Conservation (phyloP, 208 protist species). For the Acanthamoeba sp. region DNA sequence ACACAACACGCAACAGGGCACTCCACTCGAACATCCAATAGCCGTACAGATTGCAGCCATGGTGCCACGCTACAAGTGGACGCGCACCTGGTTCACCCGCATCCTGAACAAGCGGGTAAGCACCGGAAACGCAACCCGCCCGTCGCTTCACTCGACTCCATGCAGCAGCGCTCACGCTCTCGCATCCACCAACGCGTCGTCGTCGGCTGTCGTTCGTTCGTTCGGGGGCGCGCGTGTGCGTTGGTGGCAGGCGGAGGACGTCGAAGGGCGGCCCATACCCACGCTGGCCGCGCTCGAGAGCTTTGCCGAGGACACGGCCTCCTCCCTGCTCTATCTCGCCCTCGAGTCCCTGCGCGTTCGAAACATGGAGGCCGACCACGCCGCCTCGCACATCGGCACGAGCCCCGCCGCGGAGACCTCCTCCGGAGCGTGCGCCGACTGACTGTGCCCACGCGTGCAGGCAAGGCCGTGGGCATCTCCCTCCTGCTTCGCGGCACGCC, state of each 20-base stretch:
- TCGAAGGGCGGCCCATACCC: slow-evolving; percentile 18
- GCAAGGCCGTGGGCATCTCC: slow-evolving; percentile 73
- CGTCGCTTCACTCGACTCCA: no score
- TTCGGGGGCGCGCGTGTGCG: not conserved
- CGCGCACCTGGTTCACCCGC: slow-evolving; percentile 66
- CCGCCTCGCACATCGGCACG: slow-evolving; percentile 74
- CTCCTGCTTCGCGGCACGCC: slow-evolving; percentile 61
- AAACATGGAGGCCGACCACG: slow-evolving; percentile 74
- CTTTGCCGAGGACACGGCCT: slow-evolving; percentile 64
- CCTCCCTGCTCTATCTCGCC: slow-evolving; percentile 74
- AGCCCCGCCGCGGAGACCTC: not conserved
- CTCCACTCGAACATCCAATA: slow-evolving; percentile 19
- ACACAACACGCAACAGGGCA: not conserved
- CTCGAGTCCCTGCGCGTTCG: slow-evolving; percentile 50
- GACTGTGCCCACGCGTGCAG: not conserved
- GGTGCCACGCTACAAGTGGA: slow-evolving; percentile 6
- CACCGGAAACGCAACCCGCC: not conserved
- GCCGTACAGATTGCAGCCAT: slow-evolving; percentile 9
- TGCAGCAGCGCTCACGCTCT: no score
- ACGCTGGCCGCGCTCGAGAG: slow-evolving; percentile 56
- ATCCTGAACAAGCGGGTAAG: slow-evolving; percentile 39
- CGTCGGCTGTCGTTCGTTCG: no score
- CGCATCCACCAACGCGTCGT: not conserved
- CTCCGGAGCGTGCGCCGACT: not conserved
- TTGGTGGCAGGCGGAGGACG: slow-evolving; percentile 7